These are phyloP conservation scores for Mucor ambiguus DNA, from an alignment of 371 early-diverging fungal species.

Conservation along the genomic window DNA sequence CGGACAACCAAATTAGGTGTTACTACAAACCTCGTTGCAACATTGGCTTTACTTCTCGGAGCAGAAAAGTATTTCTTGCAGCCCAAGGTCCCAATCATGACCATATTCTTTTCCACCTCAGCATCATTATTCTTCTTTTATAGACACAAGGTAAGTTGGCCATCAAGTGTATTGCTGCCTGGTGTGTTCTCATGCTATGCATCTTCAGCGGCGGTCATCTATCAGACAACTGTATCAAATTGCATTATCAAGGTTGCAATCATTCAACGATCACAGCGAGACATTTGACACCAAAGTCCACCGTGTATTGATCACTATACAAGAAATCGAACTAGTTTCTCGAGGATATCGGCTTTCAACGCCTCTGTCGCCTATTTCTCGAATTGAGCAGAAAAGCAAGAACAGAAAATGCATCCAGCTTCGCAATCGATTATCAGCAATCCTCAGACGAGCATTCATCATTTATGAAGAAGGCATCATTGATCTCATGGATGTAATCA, in stretches of 20 bases:
- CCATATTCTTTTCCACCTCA: slow-evolving; percentile 33
- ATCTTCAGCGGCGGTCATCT: slow-evolving; percentile 48
- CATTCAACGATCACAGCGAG: slow-evolving; percentile 56
- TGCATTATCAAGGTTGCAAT: slow-evolving; percentile 51
- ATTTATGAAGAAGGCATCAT: slow-evolving; percentile 47
- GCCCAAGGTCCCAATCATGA: slow-evolving; percentile 21
- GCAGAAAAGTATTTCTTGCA: slow-evolving; percentile 29
- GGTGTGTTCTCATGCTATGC: neutral
- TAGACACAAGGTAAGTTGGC: slow-evolving; percentile 40
- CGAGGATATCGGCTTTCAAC: slow-evolving; percentile 70
- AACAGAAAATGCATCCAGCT: slow-evolving; percentile 53
- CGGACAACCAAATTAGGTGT: slow-evolving; percentile 19
- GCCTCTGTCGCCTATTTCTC: slow-evolving; percentile 65
- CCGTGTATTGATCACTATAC: slow-evolving; percentile 63
- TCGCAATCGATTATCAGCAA: slow-evolving; percentile 30
- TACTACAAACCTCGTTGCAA: slow-evolving; percentile 16
- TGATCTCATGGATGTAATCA: slow-evolving; percentile 38
- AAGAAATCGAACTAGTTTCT: slow-evolving; percentile 75
- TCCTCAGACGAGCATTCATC: slow-evolving; percentile 46
- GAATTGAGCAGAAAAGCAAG: slow-evolving; percentile 65
- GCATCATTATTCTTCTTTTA: slow-evolving; percentile 43
- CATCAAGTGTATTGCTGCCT: neutral
- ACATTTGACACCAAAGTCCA: slow-evolving; percentile 61
- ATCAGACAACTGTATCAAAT: slow-evolving; percentile 55
- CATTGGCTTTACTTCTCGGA: slow-evolving; percentile 29